phyloP scores from a whole-genome alignment of 2,329 filamentous ascomycete species.

The Calcarisporium arbuscula region DNA sequence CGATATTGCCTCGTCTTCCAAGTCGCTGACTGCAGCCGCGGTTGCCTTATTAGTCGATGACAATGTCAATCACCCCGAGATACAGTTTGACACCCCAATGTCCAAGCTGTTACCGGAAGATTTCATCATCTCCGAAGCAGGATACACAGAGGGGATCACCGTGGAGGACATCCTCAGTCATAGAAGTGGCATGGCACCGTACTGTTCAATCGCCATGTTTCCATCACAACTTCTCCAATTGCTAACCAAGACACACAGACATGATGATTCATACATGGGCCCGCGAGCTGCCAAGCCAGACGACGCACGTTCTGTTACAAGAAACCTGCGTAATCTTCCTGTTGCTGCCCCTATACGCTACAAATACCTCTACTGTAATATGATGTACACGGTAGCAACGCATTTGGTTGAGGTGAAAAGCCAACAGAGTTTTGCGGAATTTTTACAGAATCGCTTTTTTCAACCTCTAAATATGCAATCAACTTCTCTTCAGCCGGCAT shows the following conservation, averaged over 20 bases:
- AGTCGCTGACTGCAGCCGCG: constrained; percentile 19
- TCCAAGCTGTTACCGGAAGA: constrained; percentile 18
- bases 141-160: constrained; percentile 13
- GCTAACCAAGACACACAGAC: constrained; percentile 10
- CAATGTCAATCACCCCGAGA: constrained; percentile 14
- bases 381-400: constrained; percentile 21
- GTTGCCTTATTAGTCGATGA: constrained; percentile 17
- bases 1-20: constrained; percentile 19
- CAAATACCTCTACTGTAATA: constrained; percentile 19
- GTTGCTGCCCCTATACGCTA: constrained; percentile 15
- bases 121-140: constrained; percentile 17
- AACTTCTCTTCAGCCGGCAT: constrained; percentile 16
- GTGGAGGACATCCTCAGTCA: constrained; percentile 20
- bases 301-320: constrained; percentile 15
- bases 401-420: constrained; percentile 17
- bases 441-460: constrained; percentile 17
- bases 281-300: constrained; percentile 12
- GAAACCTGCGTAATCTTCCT: constrained; percentile 20
- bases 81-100: constrained; percentile 18
- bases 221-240: background rate
- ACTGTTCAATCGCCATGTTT: no score
- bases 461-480: constrained; percentile 18
- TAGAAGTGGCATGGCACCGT: constrained; percentile 19
- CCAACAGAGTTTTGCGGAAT: constrained; percentile 14
- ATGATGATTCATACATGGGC: constrained; percentile 19